phyloP scores from a whole-genome alignment of 805 yeast species.

The Metschnikowia reukaufii region DNA sequence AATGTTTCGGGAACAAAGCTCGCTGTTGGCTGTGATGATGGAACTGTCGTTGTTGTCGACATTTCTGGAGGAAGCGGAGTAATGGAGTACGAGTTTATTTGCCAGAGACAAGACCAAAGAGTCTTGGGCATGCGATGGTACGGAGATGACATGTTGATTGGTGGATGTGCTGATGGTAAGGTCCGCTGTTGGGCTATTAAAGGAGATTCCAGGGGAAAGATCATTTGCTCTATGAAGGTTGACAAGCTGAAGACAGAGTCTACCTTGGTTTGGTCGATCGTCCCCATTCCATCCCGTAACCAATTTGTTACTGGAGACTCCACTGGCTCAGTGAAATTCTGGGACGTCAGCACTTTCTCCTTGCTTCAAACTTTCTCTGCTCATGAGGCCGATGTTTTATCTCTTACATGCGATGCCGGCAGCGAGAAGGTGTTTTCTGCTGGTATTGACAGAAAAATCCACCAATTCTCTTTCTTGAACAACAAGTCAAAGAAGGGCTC shows the following conservation, averaged over 20 bases:
- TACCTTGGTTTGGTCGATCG: conserved; percentile 87
- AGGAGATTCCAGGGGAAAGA: conserved; percentile 55
- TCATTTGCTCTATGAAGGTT: conserved; percentile 84
- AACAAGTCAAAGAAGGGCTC: conserved; percentile 25
- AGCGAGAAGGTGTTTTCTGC: conserved; percentile 76
- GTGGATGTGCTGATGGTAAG: conserved; percentile 96
- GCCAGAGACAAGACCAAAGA: conserved; percentile 83
- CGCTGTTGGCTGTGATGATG: conserved; percentile 95
- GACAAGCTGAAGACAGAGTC: conserved; percentile 85
- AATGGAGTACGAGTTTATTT: conserved; percentile 69
- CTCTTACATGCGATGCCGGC: conserved; percentile 58
- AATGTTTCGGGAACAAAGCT: conserved; percentile 60
- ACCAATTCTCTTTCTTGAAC: conserved; percentile 57
- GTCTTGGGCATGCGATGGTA: conserved; percentile 80
- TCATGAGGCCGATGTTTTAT: conserved; percentile 90
- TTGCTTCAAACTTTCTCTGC: conserved; percentile 75
- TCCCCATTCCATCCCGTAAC: conserved; percentile 57
- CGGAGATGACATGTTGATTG: conserved; percentile 62
- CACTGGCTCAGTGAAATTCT: conserved; percentile 87
- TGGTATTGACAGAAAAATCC: conserved; percentile 92
- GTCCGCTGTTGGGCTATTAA: conserved; percentile 72
- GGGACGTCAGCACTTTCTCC: conserved; percentile 82
- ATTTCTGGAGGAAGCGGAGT: conserved; percentile 86
- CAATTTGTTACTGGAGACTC: conserved; percentile 96
- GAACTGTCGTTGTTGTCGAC: conserved; percentile 79